Base-by-base conservation (phyloP, 495 filamentous ascomycete genomes). In the Aspergillus affinis region DNA sequence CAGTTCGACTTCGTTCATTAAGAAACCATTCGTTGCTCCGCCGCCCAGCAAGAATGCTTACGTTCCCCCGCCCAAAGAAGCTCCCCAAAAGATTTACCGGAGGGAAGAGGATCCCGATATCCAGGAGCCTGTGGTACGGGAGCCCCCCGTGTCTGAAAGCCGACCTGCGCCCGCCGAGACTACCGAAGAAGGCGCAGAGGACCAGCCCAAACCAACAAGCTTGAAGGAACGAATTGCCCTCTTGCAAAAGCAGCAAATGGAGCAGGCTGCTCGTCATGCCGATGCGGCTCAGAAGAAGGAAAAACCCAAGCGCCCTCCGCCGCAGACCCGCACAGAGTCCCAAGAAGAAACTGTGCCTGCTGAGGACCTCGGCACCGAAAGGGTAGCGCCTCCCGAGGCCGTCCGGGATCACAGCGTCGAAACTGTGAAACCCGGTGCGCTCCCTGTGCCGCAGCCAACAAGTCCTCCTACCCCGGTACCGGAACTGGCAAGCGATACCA, bases 1-100 rank as follows among this genome's bases (percentile, higher is more conserved):
- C 26, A 80, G 83, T 48, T 81, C 83, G 12, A 77, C 78, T 51
- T 82, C 83, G 59, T 98, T 98, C 64, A 86, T 98, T 71, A 97
- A 95, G 81, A 98, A 98, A 73, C 92, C 94, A n/a, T 98, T 97
- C 66, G 94, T 98, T 59, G 89, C 94, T 2, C 92, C 95, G 30
- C 94, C 94, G 54, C 94, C 94, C 7, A 96, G 91, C 72, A 90
- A 92, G 62, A 88, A 97, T 80, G 88, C 95, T 2, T 98, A 91
- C 66, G 84, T 98, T 1, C 89, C 94, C 41, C 86, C 87, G 6
- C 85, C 86, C 46, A 78, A 81, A 20, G 84, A 87, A 36, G 81
- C 84, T 26, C 85, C 86, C 18, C 83, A 87, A 29, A 94, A 88
- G 75, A 71, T 91, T 12, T 97, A 96, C 66, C 85, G 87, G 55